Evolutionary conservation across 805 yeast species (phyloP).

Genomic region (Wickerhamiella occidentalis): DNA sequence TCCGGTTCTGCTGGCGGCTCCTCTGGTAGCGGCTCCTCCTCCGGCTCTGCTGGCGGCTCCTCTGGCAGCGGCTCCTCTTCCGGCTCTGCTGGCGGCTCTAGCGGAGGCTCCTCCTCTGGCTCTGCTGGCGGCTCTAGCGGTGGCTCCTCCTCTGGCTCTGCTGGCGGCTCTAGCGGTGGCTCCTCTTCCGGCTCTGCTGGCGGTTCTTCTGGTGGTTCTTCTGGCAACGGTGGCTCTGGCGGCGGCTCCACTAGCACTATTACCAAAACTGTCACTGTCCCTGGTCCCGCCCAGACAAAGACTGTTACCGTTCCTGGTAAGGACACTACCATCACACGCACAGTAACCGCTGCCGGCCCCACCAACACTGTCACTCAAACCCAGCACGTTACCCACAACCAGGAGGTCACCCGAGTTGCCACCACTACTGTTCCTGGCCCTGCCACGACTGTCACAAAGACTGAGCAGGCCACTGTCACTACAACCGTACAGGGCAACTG

Average conservation of each 20-base stretch:
- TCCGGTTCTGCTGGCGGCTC: neutral
- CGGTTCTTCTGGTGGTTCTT: neutral
- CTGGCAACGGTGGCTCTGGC: neutral
- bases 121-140: neutral
- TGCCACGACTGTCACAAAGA: conserved; percentile 1
- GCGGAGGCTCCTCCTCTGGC: neutral
- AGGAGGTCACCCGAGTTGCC: conserved; percentile 2
- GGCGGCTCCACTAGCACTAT: neutral
- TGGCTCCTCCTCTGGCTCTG: neutral
- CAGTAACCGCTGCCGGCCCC: neutral
- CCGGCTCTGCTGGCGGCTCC: conserved; percentile 1
- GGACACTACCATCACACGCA: neutral
- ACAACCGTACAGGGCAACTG: conserved; percentile 1
- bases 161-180: neutral
- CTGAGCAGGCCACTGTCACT: conserved; percentile 4
- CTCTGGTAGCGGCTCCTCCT: neutral
- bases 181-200: neutral
- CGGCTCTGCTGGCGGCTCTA: neutral
- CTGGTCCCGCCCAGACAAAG: neutral
- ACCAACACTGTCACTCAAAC: conserved; percentile 1
- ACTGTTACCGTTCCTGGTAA: conserved; percentile 4
- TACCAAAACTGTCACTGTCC: neutral
- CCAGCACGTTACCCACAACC: neutral
- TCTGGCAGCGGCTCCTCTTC: neutral
- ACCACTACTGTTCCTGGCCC: conserved; percentile 3